Evolutionary conservation across 2,329 filamentous ascomycete species (phyloP).

Genomic region (Fusarium floridanum): DNA sequence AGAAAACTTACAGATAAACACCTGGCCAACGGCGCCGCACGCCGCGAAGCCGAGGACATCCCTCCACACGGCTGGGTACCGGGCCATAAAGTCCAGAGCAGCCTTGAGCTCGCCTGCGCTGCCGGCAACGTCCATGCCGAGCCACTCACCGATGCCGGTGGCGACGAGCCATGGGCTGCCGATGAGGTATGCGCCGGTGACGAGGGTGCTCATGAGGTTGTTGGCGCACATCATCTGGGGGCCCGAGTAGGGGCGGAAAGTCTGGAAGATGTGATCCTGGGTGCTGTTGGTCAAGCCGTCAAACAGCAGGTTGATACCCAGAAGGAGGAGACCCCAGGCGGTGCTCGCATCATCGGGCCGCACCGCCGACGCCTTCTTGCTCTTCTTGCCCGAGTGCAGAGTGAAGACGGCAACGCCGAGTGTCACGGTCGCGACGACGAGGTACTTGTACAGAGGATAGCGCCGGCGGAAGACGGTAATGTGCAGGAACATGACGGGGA

Average conservation of each 20-base stretch:
- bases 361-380: constrained; percentile 58
- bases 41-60: constrained; percentile 91
- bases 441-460: constrained; percentile 97
- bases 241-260: constrained; percentile 84
- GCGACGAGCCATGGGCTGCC: constrained; percentile 83
- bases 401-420: constrained; percentile 95
- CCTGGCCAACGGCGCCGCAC: constrained; percentile 92
- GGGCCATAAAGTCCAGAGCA: constrained; percentile 84
- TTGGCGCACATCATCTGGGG: constrained; percentile 99
- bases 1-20: constrained; percentile 83
- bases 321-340: constrained; percentile 83
- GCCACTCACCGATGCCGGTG: constrained; percentile 72
- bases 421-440: constrained; percentile 91
- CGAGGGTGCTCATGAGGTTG: constrained; percentile 85
- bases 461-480: constrained; percentile 89
- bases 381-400: constrained; percentile 76
- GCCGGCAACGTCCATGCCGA: constrained; percentile 74
- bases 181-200: constrained; percentile 83
- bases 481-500: constrained; percentile 98
- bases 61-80: constrained; percentile 84
- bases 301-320: constrained; percentile 91
- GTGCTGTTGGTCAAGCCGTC: constrained; percentile 97
- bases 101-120: constrained; percentile 81
- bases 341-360: constrained; percentile 68
- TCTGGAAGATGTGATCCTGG: constrained; percentile 91